Conservation (phyloP, 2,329 filamentous ascomycete species). For the Xylaria hypoxylon region DNA sequence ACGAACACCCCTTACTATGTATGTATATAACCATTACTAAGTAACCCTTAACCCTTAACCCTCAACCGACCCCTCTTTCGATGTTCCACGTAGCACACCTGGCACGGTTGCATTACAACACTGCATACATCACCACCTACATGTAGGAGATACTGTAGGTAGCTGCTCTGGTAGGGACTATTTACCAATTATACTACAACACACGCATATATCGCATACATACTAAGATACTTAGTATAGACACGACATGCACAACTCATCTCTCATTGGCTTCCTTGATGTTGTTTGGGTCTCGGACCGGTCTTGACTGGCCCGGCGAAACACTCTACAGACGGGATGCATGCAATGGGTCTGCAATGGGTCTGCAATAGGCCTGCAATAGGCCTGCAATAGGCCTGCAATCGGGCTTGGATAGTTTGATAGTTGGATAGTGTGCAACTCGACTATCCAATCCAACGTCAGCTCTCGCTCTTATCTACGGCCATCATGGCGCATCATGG, state of each 20-base stretch:
- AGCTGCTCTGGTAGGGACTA: background rate
- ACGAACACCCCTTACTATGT: too few species aligned
- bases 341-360: conserved; percentile 24
- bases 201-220: too few species aligned
- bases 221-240: too few species aligned
- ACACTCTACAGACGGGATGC: conserved; percentile 30
- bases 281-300: conserved; percentile 24
- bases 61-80: conserved; percentile 5
- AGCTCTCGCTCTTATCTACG: conserved; percentile 46
- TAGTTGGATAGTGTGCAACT: conserved; percentile 20
- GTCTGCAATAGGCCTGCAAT: too few species aligned
- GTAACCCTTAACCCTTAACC: too few species aligned
- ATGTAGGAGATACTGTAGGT: background rate
- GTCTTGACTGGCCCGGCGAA: conserved; percentile 30
- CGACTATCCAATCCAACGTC: conserved; percentile 43
- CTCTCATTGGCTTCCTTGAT: conserved; percentile 29
- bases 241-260: conserved; percentile 21
- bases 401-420: too few species aligned
- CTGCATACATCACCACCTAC: background rate
- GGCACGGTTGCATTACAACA: conserved; percentile 14
- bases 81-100: conserved; percentile 27
- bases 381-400: too few species aligned
- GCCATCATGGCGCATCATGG: conserved; percentile 38
- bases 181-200: background rate
- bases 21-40: too few species aligned